A percentile compares a stretch with the other conserved stretches of the same genome.
phyloP scores from a whole-genome alignment of 164 flowering plant genomes.

The Cinnamomum chago region DNA sequence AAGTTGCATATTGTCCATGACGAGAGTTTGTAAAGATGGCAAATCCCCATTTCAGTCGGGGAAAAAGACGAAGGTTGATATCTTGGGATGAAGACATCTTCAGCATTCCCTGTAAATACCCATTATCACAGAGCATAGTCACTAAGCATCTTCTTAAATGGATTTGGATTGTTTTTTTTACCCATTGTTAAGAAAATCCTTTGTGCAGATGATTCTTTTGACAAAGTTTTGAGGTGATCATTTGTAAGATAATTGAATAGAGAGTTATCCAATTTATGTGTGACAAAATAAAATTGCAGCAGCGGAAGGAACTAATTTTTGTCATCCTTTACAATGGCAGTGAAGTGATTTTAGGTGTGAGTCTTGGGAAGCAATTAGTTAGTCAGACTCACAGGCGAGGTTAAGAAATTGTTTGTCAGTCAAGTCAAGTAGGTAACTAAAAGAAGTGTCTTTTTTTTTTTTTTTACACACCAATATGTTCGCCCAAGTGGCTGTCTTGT shows the following conservation, averaged over 20 bases:
- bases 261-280: slow-evolving; percentile 6
- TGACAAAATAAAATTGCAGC: slow-evolving; percentile 6
- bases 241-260: slow-evolving; percentile 12
- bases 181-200: background rate
- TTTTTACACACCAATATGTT: too few species aligned
- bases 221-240: slow-evolving; percentile 8
- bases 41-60: background rate
- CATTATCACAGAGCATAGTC: slow-evolving; percentile 7
- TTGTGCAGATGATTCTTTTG: slow-evolving; percentile 4
- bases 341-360: background rate
- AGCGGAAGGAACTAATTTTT: background rate
- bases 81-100: background rate
- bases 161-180: background rate
- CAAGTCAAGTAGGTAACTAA: too few species aligned
- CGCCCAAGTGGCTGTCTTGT: too few species aligned
- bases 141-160: background rate
- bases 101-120: slow-evolving; percentile 20
- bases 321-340: background rate
- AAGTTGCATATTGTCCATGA: slow-evolving; percentile 42
- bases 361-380: background rate
- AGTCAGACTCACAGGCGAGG: too few species aligned
- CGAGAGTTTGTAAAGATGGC: background rate
- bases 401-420: too few species aligned
- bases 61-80: background rate
- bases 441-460: too few species aligned